A percentile compares a stretch with the other conserved stretches of the same genome.
phyloP scores from a whole-genome alignment of 257 asterid species.

The Cruciata laevipes region DNA sequence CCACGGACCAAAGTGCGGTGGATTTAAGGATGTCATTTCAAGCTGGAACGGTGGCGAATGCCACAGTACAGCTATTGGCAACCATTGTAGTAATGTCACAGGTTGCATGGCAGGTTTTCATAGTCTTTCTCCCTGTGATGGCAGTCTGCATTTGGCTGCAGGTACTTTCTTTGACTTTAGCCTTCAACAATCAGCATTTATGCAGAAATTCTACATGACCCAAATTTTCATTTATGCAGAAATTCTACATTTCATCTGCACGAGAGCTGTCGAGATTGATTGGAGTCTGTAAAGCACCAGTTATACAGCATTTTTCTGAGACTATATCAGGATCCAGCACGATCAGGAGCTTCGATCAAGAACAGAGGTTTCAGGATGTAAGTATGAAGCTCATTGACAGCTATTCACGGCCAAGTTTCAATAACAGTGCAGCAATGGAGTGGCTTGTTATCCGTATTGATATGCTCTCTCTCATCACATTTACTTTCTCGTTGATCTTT shows the following conservation, averaged over 20 bases:
- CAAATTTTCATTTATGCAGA: conserved; percentile 22
- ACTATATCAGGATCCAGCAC: conserved; percentile 83
- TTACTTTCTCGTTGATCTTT: conserved; percentile 55
- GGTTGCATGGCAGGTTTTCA: conserved; percentile 83
- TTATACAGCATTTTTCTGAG: conserved; percentile 87
- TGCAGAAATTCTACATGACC: too few relatives aligned
- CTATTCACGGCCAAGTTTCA: conserved; percentile 73
- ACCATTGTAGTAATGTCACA: conserved; percentile 78
- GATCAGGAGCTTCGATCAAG: conserved; percentile 73
- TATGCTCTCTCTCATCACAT: conserved; percentile 60
- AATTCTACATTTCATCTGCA: conserved; percentile 76
- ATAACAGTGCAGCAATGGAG: conserved; percentile 69
- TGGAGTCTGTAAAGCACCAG: conserved; percentile 87
- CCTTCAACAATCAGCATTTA: not conserved
- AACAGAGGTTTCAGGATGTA: conserved; percentile 52
- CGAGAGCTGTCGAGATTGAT: conserved; percentile 73
- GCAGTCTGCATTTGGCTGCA: conserved; percentile 64
- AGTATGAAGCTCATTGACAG: conserved; percentile 70
- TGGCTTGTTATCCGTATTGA: conserved; percentile 87
- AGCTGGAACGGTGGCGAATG: conserved; percentile 46
- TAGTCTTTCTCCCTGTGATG: conserved; percentile 60
- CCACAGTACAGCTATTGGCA: conserved; percentile 61
- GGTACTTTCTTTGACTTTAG: conserved; percentile 29
- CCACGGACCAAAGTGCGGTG: conserved; percentile 79
- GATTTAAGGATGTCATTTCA: conserved; percentile 52